A percentile compares a stretch with the other conserved stretches of the same genome.
These are phyloP conservation scores for Capronia epimyces DNA, from an alignment of 2,329 filamentous ascomycete species.

Conservation along the genomic window DNA sequence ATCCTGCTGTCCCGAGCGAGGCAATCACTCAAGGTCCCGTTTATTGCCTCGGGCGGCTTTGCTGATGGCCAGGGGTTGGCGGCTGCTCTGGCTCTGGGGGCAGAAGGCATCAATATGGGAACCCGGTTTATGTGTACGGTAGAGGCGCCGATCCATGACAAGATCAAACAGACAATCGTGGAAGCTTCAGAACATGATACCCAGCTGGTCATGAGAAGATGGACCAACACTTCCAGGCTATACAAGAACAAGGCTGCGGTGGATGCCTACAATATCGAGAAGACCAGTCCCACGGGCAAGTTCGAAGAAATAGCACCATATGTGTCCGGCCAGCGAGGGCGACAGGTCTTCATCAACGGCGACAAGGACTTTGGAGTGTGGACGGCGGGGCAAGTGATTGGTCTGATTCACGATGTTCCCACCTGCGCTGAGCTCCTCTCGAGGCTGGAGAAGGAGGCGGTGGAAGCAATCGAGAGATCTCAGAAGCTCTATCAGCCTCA, in stretches of 20 bases:
- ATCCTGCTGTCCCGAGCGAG: conserved; percentile 73
- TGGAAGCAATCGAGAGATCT: conserved; percentile 58
- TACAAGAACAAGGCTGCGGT: conserved; percentile 85
- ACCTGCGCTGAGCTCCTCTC: conserved; percentile 60
- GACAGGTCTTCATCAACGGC: conserved; percentile 86
- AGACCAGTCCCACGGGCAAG: conserved; percentile 73
- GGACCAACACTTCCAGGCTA: conserved; percentile 85
- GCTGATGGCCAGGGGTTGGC: conserved; percentile 91
- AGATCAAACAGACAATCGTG: conserved; percentile 92
- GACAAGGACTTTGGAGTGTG: conserved; percentile 90
- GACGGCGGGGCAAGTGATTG: conserved; percentile 95
- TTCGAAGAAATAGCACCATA: conserved; percentile 82
- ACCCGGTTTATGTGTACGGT: conserved; percentile 96
- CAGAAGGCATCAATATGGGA: conserved; percentile 96
- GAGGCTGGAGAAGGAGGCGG: conserved; percentile 72
- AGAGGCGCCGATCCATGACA: conserved; percentile 84
- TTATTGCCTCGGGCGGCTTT: conserved; percentile 94
- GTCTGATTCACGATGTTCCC: conserved; percentile 64
- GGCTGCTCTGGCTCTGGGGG: conserved; percentile 81
- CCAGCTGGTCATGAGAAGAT: conserved; percentile 76
- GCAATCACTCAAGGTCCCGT: conserved; percentile 77
- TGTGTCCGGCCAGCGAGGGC: conserved; percentile 84
- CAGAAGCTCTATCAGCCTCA: conserved; percentile 24
- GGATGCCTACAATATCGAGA: conserved; percentile 76
- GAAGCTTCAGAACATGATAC: conserved; percentile 85